phyloP scores from a whole-genome alignment of 129 eudicot species.

The Pseudognaphalium luteoalbum region DNA sequence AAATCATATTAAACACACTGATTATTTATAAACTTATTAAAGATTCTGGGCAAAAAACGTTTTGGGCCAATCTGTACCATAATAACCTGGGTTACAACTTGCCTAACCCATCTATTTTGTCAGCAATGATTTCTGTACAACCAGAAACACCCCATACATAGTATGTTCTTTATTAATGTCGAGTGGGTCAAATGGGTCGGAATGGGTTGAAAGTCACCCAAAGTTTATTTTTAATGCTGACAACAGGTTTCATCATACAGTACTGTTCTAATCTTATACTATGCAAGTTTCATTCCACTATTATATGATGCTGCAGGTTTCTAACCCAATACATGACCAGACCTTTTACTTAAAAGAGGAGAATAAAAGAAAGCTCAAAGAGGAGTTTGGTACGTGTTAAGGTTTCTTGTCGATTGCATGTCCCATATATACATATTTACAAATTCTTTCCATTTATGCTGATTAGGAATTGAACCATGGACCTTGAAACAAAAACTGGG shows the following conservation, averaged over 20 bases:
- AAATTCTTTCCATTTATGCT: neutral
- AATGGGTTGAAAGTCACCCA: too few species aligned
- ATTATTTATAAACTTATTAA: neutral
- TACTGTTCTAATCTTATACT: neutral
- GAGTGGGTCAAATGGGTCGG: too few species aligned
- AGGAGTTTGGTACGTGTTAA: constrained; percentile 47
- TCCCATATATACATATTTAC: neutral
- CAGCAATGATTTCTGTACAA: neutral
- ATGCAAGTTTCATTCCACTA: neutral
- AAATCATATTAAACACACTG: neutral
- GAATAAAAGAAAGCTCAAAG: constrained; percentile 48
- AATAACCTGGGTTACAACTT: neutral
- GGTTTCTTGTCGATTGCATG: neutral
- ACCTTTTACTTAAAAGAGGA: constrained; percentile 46
- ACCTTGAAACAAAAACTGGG: neutral
- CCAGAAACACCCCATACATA: too few species aligned
- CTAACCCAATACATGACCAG: constrained; percentile 55
- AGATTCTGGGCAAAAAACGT: neutral
- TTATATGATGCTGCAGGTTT: constrained; percentile 29
- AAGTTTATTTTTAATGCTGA: too few species aligned
- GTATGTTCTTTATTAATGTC: too few species aligned
- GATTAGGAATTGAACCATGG: constrained; percentile 25
- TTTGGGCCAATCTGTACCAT: neutral
- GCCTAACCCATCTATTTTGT: neutral
- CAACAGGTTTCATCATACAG: too few species aligned